Evolutionary conservation across 1,284 basidiomycete species (phyloP).

Genomic region (Thelephora terrestris): DNA sequence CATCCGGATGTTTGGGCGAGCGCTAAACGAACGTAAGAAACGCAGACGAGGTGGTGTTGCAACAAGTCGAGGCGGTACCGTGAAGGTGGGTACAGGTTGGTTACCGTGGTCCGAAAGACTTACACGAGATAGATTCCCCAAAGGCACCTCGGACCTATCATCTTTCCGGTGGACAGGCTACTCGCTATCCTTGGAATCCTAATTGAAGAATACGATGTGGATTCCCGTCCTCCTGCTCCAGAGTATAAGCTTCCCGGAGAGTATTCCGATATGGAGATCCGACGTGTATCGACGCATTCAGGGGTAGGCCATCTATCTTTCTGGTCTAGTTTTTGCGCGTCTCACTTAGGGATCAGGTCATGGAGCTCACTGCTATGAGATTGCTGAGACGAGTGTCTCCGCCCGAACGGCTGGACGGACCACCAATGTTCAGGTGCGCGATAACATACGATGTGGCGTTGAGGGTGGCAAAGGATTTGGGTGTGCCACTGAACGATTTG

Average conservation of each 20-base stretch:
- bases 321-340: constrained; percentile 4
- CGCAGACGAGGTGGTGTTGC: constrained; percentile 37
- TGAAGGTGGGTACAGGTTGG: constrained; percentile 33
- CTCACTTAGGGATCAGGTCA: constrained; percentile 37
- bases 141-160: constrained; percentile 67
- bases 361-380: constrained; percentile 59
- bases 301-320: constrained; percentile 31
- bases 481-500: constrained; percentile 56
- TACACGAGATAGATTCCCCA: constrained; percentile 53
- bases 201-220: constrained; percentile 72
- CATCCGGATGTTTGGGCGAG: constrained; percentile 69
- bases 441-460: constrained; percentile 59
- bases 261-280: constrained; percentile 59
- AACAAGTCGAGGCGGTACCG: constrained; percentile 29
- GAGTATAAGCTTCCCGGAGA: constrained; percentile 47
- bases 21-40: constrained; percentile 57
- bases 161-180: constrained; percentile 78
- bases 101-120: neutral
- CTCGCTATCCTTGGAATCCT: constrained; percentile 78
- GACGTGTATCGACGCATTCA: constrained; percentile 46
- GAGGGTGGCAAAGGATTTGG: constrained; percentile 51
- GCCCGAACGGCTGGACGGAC: constrained; percentile 57
- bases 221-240: constrained; percentile 33
- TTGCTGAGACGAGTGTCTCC: constrained; percentile 60
- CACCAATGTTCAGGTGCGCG: constrained; percentile 66